A percentile compares a stretch with the other conserved stretches of the same genome.
phyloP scores from a whole-genome alignment of 139 green algal genomes.

The Spirogloea muscicola region DNA sequence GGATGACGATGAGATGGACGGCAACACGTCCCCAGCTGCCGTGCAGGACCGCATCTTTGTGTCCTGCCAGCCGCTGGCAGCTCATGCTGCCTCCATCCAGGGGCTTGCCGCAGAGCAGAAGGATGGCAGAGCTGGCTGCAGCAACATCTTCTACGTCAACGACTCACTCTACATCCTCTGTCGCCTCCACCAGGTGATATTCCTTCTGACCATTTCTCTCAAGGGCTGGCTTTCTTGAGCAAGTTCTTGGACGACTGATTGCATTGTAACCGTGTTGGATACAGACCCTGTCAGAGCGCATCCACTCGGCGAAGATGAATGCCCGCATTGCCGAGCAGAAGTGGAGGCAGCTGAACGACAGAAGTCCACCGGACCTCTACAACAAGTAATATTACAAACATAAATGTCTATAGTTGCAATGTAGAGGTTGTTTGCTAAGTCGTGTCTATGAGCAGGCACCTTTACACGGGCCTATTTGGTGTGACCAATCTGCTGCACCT shows the following conservation, averaged over 20 bases:
- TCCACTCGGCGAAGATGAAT: constrained; percentile 51
- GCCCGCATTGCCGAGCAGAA: constrained; percentile 25
- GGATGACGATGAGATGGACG: constrained; percentile 17
- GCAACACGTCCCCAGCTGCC: neutral
- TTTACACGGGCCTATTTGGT: neutral
- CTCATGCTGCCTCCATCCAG: neutral
- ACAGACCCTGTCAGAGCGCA: constrained; percentile 78
- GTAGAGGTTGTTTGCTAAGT: neutral
- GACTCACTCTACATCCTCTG: constrained; percentile 91
- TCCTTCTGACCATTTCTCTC: neutral
- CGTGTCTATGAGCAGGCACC: neutral
- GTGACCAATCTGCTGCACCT: neutral
- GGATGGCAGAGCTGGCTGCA: constrained; percentile 4
- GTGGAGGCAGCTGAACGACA: neutral
- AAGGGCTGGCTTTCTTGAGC: neutral
- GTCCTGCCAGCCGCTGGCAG: constrained; percentile 48
- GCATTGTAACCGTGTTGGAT: neutral
- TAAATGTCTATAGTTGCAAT: neutral
- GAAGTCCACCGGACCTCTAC: neutral
- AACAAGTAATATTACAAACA: neutral
- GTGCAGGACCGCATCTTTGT: neutral
- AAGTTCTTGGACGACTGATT: neutral
- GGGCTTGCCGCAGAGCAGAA: too few species aligned
- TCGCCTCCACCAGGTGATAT: constrained; percentile 54
- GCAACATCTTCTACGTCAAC: constrained; percentile 77